Percentiles rank a stretch among this genome's conserved stretches.
These are phyloP conservation scores for Violaceomyces palustris DNA, from an alignment of 1,284 basidiomycete genomes.

Conservation along the genomic window DNA sequence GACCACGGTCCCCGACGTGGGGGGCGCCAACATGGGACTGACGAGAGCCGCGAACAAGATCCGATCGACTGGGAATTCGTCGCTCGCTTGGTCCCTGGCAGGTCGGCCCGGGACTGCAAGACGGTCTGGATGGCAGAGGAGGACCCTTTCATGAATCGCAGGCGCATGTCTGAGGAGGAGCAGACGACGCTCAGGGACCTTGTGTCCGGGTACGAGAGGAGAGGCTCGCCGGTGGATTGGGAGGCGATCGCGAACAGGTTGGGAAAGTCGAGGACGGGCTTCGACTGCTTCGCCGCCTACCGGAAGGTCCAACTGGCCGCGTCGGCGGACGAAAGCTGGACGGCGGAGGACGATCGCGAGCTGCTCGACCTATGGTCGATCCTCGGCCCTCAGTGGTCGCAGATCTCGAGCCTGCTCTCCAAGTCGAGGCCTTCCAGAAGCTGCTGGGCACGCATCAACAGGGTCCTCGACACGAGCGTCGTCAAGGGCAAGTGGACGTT, in stretches of 20 bases:
- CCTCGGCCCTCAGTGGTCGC: slow-evolving; percentile 16
- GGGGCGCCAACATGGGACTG: no score
- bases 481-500: slow-evolving; percentile 14
- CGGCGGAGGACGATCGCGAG: slow-evolving; percentile 9
- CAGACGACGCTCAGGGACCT: no score
- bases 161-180: no score
- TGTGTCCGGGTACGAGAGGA: no score
- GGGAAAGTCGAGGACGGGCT: slow-evolving; percentile 9
- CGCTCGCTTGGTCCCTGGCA: no score
- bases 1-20: no score
- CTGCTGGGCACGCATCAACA: slow-evolving; percentile 19
- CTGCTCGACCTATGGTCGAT: slow-evolving; percentile 14
- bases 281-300: slow-evolving; percentile 15
- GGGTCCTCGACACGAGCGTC: slow-evolving; percentile 15
- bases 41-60: no score
- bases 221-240: slow-evolving; percentile 19
- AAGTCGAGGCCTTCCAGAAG: no score
- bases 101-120: no score
- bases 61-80: no score
- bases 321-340: slow-evolving; percentile 9
- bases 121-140: no score
- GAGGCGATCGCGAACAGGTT: slow-evolving; percentile 8
- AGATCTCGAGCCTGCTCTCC: not conserved
- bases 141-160: no score
- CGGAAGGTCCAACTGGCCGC: slow-evolving; percentile 11